These are phyloP conservation scores for Chlorociboria aeruginascens DNA, from an alignment of 495 filamentous ascomycete species.

Conservation along the genomic window DNA sequence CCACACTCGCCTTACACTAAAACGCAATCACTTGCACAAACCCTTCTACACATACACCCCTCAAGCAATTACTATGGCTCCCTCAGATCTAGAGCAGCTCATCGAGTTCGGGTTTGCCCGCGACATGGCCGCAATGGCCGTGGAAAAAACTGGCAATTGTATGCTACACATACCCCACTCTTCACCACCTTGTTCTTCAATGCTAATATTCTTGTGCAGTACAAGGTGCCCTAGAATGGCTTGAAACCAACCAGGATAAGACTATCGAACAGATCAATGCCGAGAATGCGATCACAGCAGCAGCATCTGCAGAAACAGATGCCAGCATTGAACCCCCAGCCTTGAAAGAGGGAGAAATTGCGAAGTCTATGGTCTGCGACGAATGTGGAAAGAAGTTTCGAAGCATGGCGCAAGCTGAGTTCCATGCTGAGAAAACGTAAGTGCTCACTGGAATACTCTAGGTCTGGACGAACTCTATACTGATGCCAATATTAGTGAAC, in stretches of 20 bases:
- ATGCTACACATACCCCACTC: constrained; percentile 25
- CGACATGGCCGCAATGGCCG: constrained; percentile 65
- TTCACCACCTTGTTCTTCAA: neutral
- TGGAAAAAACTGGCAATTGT: constrained; percentile 68
- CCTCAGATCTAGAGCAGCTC: constrained; percentile 59
- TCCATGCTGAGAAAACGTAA: constrained; percentile 78
- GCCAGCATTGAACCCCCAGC: constrained; percentile 35
- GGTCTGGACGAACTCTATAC: neutral
- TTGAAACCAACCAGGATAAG: constrained; percentile 80
- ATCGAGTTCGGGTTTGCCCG: constrained; percentile 92
- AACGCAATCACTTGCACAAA: neutral
- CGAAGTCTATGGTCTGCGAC: constrained; percentile 56
- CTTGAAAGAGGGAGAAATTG: constrained; percentile 49
- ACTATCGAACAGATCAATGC: constrained; percentile 63
- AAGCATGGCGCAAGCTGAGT: constrained; percentile 67
- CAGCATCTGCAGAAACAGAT: constrained; percentile 32
- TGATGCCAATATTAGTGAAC: constrained; percentile 38
- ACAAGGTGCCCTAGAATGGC: constrained; percentile 84
- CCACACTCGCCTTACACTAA: too few relatives aligned
- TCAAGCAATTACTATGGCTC: neutral
- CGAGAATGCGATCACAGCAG: neutral
- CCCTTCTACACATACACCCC: neutral
- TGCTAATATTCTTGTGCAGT: constrained; percentile 37
- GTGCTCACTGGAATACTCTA: constrained; percentile 10
- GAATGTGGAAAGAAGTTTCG: constrained; percentile 90